Base-by-base conservation (phyloP, 306 rosid species). In the Pterocarpus santalinus region DNA sequence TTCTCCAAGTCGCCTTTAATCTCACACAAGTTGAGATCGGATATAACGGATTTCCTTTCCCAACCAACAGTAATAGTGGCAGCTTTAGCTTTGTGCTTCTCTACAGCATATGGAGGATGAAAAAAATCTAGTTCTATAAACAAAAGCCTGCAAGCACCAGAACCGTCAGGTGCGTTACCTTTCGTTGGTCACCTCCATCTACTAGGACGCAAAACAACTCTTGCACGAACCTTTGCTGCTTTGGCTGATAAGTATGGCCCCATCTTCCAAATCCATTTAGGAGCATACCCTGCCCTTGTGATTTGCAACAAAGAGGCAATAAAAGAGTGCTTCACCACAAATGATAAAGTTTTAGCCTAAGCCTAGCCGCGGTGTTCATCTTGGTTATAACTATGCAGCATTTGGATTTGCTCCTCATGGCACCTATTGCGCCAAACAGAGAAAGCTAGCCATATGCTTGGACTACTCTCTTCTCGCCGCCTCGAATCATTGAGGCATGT, bases 121-220 rank as follows among this genome's bases (percentile, higher is more conserved):
- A 43, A 43, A 43, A 43, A 43, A 43, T 5, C 47, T 43, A 43
- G 47, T 43, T 43, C 8, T 0, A 5, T 10, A 43, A 43, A 43
- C 13, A 83, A 86, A 13, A 76, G 76, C 69, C 8, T 2, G 32
- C 8, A 47, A 44, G 35, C 88, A 51, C 95, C 91, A 35, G 80
- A 87, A 82, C 82, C 85, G 17, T 11, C 69, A 3, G 85, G 83
- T 58, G 87, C 83, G 57, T 62, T 89, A 8, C 90, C 93, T 5
- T 16, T 91, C 9, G 65, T 91, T 16, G 95, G 93, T 13, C 93
- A 91, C 61, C 89, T 91, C 61, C 93, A 80, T 67, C 75, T 86
- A 7, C 69, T 89, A 11, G 69, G 79, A 34, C 17, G 14, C 51
- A 17, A 41, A 13, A 77, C 6, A 7, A 89, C 88, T 12, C 57